Evolutionary conservation across 306 rosid species (phyloP).

Genomic region (Bauhinia variegata): DNA sequence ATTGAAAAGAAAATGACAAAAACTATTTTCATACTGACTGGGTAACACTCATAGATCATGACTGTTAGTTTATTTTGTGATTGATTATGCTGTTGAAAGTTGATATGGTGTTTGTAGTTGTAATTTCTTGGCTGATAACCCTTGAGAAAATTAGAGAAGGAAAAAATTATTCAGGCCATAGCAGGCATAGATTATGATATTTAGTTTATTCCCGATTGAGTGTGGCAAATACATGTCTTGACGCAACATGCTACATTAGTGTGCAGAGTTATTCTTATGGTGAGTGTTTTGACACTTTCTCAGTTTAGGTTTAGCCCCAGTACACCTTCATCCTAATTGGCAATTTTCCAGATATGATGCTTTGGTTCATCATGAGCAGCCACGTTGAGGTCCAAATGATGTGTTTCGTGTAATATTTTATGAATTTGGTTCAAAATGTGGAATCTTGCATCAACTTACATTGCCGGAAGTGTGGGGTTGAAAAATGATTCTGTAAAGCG

Average conservation of each 20-base stretch:
- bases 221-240: neutral
- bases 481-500: conserved; percentile 56
- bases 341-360: conserved; percentile 35
- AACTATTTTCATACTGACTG: neutral
- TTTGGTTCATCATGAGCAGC: neutral
- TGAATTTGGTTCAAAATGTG: conserved; percentile 61
- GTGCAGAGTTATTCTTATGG: no score
- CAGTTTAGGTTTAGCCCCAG: no score
- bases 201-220: neutral
- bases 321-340: no score
- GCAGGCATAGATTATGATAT: neutral
- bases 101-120: conserved; percentile 6
- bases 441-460: conserved; percentile 86
- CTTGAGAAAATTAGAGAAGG: neutral
- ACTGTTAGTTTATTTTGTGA: conserved; percentile 12
- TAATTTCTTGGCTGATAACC: neutral
- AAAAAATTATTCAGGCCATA: neutral
- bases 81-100: neutral
- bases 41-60: neutral
- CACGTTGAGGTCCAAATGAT: conserved; percentile 36
- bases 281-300: no score
- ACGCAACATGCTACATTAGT: neutral
- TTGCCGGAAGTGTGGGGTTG: conserved; percentile 78
- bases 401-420: conserved; percentile 38
- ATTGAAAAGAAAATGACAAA: neutral